Base-by-base conservation (phyloP, 805 yeast genomes). In the Cyberlindnera maritima region DNA sequence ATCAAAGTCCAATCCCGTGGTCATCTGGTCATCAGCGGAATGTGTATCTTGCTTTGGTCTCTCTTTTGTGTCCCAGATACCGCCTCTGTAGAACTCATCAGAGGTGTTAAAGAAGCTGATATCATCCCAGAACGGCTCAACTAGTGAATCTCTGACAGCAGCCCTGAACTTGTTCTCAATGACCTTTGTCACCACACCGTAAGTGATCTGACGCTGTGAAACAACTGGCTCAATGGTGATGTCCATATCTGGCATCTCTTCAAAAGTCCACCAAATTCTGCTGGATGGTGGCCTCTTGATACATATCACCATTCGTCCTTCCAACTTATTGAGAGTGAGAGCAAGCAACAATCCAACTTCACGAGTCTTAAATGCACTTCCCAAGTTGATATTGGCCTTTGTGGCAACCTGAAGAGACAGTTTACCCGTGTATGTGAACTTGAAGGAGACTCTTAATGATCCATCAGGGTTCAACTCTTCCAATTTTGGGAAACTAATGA, bases 211-310 rank as follows among this genome's bases (percentile, higher is more conserved):
- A 46, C 95, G 75, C 5, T 96, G 81, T 54, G 96, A 86, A 11
- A 92, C 88, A n/a, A 88, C 79, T 0, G 99, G 99, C 63, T 90
- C 97, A 41, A 91, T 83, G 31, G 77, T 80, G 49, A 92, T 62
- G 46, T 81, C 85, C 60, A 92, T 65, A 9, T 74, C 71, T 0
- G 99, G 99, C 76, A 84, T 88, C 11, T 76, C 66, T 51, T 81
- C 86, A 63, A 90, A 94, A 2, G 88, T 79, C 61, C 89, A 94
- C 99, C 99, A 94, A 1, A 94, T 59, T 58, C 99, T 76, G 44
- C 81, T 82, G 2, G 96, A 83, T 9, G 99, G 98, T 2, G 97
- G 96, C 1, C 95, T 88, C 61, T 94, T 94, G 29, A 92, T 61
- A 35, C 77, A 69, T 18, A 91, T 58, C 0, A 86, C 60, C 47